Evolutionary conservation across 106 monocot species (phyloP).

Genomic region (Alisma plantagoaquatica): DNA sequence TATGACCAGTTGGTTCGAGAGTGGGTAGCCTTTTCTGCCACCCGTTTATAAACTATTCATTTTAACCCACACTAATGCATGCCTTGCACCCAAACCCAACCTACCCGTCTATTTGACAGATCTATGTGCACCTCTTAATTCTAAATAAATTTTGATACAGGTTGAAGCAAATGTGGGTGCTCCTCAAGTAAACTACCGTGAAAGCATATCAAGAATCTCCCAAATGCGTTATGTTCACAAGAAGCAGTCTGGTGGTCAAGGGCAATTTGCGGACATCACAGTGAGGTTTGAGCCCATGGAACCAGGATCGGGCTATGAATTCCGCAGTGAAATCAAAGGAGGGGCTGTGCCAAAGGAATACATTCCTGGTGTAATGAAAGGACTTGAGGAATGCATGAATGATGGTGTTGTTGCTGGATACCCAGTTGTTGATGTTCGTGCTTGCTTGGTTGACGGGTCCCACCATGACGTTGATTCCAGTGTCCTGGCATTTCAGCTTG

Average conservation of each 20-base stretch:
- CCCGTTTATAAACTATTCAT: too few species aligned
- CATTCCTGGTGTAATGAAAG: conserved; percentile 95
- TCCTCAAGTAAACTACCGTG: conserved; percentile 96
- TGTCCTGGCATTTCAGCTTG: conserved; percentile 90
- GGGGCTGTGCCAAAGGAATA: conserved; percentile 92
- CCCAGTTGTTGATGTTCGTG: conserved; percentile 93
- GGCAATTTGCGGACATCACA: conserved; percentile 90
- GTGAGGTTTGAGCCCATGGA: conserved; percentile 93
- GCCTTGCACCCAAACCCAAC: too few species aligned
- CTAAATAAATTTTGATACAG: conserved; percentile 41
- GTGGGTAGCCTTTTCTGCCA: too few species aligned
- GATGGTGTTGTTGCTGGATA: conserved; percentile 93
- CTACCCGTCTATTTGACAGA: too few species aligned
- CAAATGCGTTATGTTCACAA: conserved; percentile 89
- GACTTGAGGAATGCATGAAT: conserved; percentile 89
- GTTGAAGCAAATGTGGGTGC: conserved; percentile 98
- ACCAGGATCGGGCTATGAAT: conserved; percentile 83
- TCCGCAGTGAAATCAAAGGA: conserved; percentile 96
- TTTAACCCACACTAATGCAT: too few species aligned
- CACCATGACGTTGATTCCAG: conserved; percentile 99
- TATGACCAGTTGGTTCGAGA: too few species aligned
- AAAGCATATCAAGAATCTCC: conserved; percentile 75
- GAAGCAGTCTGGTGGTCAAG: conserved; percentile 93
- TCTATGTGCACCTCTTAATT: too few species aligned
- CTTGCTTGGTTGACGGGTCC: conserved; percentile 77